Base-by-base conservation (phyloP, 2,329 filamentous ascomycete genomes). In the Xylaria arbuscula region DNA sequence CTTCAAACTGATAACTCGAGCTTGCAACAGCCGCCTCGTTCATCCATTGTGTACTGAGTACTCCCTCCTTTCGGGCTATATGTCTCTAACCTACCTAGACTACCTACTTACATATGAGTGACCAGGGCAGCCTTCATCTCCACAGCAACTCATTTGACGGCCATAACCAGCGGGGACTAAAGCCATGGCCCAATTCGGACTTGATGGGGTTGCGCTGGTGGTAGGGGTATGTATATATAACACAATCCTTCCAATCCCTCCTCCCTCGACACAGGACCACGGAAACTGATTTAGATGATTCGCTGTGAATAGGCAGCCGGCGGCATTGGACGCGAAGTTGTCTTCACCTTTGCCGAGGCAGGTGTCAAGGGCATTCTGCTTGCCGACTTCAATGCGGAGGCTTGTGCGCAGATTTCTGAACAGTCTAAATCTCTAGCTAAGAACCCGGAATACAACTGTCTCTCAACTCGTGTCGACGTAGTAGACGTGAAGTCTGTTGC, bases 301-400 rank as follows among this genome's bases (percentile, higher is more conserved):
- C 45, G n/a, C 45, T 4, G 45, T 11, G 45, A 8, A n/a, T 47
- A 47, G 45, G 45, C 45, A 8, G 63, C 67, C 4, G 72, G 73
- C 13, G 73, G 73, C 4, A 73, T 74, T 47, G 73, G 73, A 1
- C 36, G 15, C 19, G 72, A 73, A 32, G 64, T 71, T 24, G 71
- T 51, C 51, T 63, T 67, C 4, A 51, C 70, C 3, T 73, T 74
- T 53, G 73, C 72, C 24, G 72, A 73, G 60, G 72, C 69, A 9
- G 72, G 72, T 13, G 66, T 62, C 4, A 67, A 67, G 47, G 72
- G 73, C n/a, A 61, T 73, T 19, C 5, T 73, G 11, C 47, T 74
- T 5, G 73, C 71, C 22, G 73, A 75, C 45, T 59, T 73, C 36
- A 66, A 72, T 47, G 36, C 36, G 11, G 69, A 73, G 5, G 70